Evolutionary conservation across 129 eudicot species (phyloP), one percentile per base, ranked within the genome.

Genomic region (Tagetes patula): DNA sequence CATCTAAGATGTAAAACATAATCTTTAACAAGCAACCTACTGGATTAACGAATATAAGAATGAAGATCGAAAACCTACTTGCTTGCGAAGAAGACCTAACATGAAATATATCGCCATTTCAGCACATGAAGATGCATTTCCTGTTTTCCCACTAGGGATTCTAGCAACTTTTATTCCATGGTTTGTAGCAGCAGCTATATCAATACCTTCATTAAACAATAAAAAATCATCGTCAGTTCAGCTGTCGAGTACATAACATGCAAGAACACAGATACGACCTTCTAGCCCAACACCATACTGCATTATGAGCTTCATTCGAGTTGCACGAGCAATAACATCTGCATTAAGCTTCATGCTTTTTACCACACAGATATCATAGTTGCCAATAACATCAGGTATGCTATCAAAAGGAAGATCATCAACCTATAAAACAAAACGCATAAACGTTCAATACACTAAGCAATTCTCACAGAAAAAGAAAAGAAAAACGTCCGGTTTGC

Each of bases 41-140:
- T 74, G 1, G 31, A 49, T 63, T 63, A 74, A 52, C 50, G 37
- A 0, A 52, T 10, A 65, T 31, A 54, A 36, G 33, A 53, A 65
- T 34, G 11, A 52, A 40, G 53, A 75, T 11, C 39, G 13, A 40
- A 62, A 62, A 72, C 95, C 67, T 71, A 92, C 98, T 79, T 93
- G 98, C 68, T 89, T 89, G 38, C 96, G 92, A 12, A 93, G 88
- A 81, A 93, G 98, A 71, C 96, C 96, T 77, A 93, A 79, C 83
- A 93, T 90, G 68, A 89, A 79, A 81, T 87, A 93, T 52, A 93
- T 90, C 59, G 96, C 96, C 98, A 93, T 93, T 80, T 93, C 98
- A 56, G 98, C 98, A 86, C 98, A 93, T 54, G 98, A 93, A 77
- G 86, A 74, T 55, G 98, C 98, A 86, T 93, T 93, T 77, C 98